A percentile compares a stretch with the other conserved stretches of the same genome.
Evolutionary conservation across 345 rosid genomes (phyloP).

Genomic region (Salix purpurea): DNA sequence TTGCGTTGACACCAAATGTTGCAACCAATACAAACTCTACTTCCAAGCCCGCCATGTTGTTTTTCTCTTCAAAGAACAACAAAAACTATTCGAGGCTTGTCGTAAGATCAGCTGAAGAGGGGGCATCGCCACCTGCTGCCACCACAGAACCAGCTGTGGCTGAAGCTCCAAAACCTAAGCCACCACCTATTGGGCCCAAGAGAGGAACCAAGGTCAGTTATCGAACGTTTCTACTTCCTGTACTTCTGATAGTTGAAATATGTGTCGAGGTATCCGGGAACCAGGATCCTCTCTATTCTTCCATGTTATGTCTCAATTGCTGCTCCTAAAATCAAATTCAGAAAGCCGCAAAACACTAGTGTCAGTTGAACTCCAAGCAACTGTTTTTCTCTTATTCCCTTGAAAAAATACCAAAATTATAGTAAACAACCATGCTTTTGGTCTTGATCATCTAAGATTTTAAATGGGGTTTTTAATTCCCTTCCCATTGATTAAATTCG

Average conservation of each 20-base stretch:
- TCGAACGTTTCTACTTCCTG: too few relatives aligned
- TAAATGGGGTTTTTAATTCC: neutral
- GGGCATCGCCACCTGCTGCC: conserved; percentile 36
- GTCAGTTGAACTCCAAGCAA: neutral
- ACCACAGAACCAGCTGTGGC: conserved; percentile 28
- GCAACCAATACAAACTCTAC: conserved; percentile 23
- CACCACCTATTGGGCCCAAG: conserved; percentile 78
- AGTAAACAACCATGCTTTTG: neutral
- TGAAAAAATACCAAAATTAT: neutral
- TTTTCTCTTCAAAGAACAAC: conserved; percentile 40
- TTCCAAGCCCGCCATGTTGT: conserved; percentile 40
- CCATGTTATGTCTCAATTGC: neutral
- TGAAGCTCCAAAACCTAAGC: conserved; percentile 61
- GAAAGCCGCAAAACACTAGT: neutral
- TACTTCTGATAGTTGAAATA: too few relatives aligned
- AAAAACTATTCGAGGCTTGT: conserved; percentile 45
- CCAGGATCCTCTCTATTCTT: neutral
- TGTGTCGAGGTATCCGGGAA: too few relatives aligned
- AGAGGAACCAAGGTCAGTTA: conserved; percentile 78
- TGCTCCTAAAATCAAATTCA: conserved; percentile 3
- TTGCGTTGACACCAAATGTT: conserved; percentile 41
- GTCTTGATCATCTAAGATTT: too few relatives aligned
- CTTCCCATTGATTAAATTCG: neutral
- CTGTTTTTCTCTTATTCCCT: neutral
- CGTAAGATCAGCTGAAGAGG: conserved; percentile 61